Evolutionary conservation across 352 stramenopile genomes (phyloP), one percentile per base, ranked within the genome.

Genomic region (Phytophthora capsici): DNA sequence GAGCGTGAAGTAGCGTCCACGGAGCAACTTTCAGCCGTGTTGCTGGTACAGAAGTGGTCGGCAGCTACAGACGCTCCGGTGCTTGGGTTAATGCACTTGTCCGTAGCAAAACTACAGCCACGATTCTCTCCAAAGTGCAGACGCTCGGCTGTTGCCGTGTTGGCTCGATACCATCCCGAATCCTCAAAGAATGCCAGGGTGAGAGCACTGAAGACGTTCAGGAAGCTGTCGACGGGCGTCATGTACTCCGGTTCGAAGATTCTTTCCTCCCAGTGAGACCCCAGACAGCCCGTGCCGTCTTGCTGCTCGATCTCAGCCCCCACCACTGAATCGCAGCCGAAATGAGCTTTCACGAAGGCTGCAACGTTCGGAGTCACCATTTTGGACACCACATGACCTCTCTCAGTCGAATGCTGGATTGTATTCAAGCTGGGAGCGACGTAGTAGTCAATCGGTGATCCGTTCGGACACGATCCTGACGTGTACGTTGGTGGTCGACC

Each of bases 201-300:
- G 26, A 95, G 67, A 0, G 69, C 78, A 17, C 84, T 92, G 28
- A 89, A 73, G 0, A 90, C 70, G 44, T 95, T 94, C 8, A 79
- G 83, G 48, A 85, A 91, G 49, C 84, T 95, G 16, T 82, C 82
- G 4, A 94, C 70, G 0, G 88, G 82, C 4, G 78, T 84, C 86
- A 96, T 94, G 68, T 91, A 90, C 71, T 94, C 84, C 3, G 85
- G 69, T 38, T 94, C 84, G 26, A 95, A 95, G 36, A 95, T 76
- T 1, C 88, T 74, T 60, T 95, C 85, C 40, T 96, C 88, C 86
- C 84, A 95, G 49, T 96, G 88, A 2, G 83, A 93, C 0, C 88
- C 88, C 2, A 93, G 53, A 47, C 85, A 95, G 0, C 83, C 82
- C 7, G 80, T 77, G 41, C 92, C 78, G 19, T 76, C 68, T 46